Percentiles rank a stretch among this genome's conserved stretches.
Evolutionary conservation across 2,329 filamentous ascomycete genomes (phyloP).

Genomic region (Cordyceps militaris): DNA sequence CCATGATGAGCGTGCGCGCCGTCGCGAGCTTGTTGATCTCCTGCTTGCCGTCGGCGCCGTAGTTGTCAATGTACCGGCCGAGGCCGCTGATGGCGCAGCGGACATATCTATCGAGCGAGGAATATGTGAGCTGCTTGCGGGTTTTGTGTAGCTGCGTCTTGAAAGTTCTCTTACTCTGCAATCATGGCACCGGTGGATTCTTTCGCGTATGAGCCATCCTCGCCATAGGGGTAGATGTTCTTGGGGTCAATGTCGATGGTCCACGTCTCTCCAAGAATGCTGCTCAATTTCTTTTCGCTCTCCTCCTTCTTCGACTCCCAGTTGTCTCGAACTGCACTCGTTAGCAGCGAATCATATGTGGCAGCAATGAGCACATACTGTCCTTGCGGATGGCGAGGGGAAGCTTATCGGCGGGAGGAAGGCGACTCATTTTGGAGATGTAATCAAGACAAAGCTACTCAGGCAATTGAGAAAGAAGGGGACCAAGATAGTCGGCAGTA

Average conservation of each 20-base stretch:
- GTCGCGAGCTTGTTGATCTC: constrained; percentile 43
- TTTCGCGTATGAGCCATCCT: constrained; percentile 33
- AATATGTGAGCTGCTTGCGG: background rate
- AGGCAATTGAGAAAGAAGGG: too few species aligned
- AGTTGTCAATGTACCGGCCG: constrained; percentile 29
- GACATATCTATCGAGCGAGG: constrained; percentile 33
- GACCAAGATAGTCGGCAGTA: too few species aligned
- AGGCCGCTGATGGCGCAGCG: constrained; percentile 34
- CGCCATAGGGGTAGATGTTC: constrained; percentile 40
- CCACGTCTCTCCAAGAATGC: constrained; percentile 41
- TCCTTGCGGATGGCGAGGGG: constrained; percentile 46
- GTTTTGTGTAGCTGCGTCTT: background rate
- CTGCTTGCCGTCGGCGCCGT: constrained; percentile 31
- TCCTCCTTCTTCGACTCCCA: constrained; percentile 42
- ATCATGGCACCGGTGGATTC: constrained; percentile 39
- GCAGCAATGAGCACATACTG: constrained; percentile 26
- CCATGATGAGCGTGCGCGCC: constrained; percentile 38
- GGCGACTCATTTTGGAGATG: constrained; percentile 17
- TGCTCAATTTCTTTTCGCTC: constrained; percentile 37
- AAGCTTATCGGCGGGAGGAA: constrained; percentile 43
- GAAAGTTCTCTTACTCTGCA: constrained; percentile 27
- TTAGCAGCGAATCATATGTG: background rate
- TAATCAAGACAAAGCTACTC: too few species aligned
- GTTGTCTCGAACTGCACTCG: constrained; percentile 40
- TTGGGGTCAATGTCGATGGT: constrained; percentile 41